Evolutionary conservation across 148 eudicot species (phyloP), one percentile per base, ranked within the genome.

Genomic region (Vaccinium vitisidaea): DNA sequence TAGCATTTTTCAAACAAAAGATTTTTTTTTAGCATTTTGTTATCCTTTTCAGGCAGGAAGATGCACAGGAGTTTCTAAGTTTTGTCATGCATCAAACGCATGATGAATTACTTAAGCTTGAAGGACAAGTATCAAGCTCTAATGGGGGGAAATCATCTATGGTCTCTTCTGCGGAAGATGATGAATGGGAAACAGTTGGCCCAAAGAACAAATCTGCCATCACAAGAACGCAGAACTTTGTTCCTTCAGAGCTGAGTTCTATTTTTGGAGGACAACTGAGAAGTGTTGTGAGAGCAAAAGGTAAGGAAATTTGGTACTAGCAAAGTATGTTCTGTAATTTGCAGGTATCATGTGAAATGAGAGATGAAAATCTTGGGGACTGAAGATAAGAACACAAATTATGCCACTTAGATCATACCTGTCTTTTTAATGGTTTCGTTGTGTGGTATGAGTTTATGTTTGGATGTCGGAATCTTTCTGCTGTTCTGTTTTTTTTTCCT

Each of bases 21-120:
- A 5, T 0, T 43, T 43, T n/a, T 52, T 43, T 69, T 55, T 2
- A 23, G 71, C 32, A 23, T 10, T 11, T 65, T 65, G 71, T 69
- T 78, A 80, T 87, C 9, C 56, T 79, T 81, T 87, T 71, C 94
- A 97, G 99, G 91, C 98, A 97, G 90, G 99, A 97, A 91, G 99
- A 97, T 90, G 99, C 98, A 56, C 99, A 97, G 87, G 99, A 97
- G 84, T 97, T 97, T 84, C 88, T 97, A 81, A 95, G 99, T 89
- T 97, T 90, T 83, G 86, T 97, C 81, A 94, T 97, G 98, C 92
- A 97, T 87, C 98, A 89, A 81, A 93, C 95, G 99, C 99, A 97
- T 89, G 94, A 97, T 90, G 99, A 97, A 84, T 90, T 97, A 86
- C 94, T 94, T 36, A 97, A 95, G 91, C 90, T 97, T 84, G 96